A percentile compares a stretch with the other conserved stretches of the same genome.
Conservation (phyloP, 2,329 filamentous ascomycete species). For the Colletotrichum caudatum region DNA sequence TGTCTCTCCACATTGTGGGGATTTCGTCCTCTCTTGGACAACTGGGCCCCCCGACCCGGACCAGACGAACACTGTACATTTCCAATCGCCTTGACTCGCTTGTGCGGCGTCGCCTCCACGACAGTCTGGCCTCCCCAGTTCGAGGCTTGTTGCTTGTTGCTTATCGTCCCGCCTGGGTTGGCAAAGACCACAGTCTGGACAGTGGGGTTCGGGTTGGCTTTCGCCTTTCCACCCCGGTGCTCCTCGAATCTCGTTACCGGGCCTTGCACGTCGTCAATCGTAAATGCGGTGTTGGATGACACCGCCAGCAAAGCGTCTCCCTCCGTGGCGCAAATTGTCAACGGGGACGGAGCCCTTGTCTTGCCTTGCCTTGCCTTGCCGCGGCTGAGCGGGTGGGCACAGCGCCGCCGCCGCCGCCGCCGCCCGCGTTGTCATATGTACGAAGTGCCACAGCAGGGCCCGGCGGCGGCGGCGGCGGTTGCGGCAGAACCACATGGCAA, state of each 20-base stretch:
- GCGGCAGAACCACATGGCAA: slow-evolving; percentile 35
- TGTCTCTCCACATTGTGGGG: slow-evolving; percentile 27
- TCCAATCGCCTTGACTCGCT: slow-evolving; percentile 39
- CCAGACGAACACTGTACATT: slow-evolving; percentile 41
- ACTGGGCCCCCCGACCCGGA: slow-evolving; percentile 14
- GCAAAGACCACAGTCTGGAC: slow-evolving; percentile 3
- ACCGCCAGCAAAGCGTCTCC: too few species aligned
- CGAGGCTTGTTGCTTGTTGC: slow-evolving; percentile 22
- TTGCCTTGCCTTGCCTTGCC: too few species aligned
- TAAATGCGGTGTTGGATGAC: not conserved
- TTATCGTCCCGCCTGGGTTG: not conserved
- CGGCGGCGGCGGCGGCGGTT: not conserved
- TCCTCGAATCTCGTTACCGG: not conserved
- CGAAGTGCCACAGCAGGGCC: slow-evolving; percentile 2
- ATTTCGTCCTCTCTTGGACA: slow-evolving; percentile 16
- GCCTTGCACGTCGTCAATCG: not conserved
- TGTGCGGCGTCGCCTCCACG: slow-evolving; percentile 7
- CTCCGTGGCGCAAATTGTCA: slow-evolving; percentile 7
- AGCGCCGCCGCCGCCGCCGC: slow-evolving; percentile 28
- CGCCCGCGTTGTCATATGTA: slow-evolving; percentile 26
- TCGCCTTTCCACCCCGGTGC: slow-evolving; percentile 2
- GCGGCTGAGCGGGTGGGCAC: slow-evolving; percentile 35
- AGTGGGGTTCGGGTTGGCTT: not conserved
- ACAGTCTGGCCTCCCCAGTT: slow-evolving; percentile 34
- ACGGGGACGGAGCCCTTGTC: not conserved